Percentiles rank a stretch among this genome's conserved stretches.
Evolutionary conservation across 2,329 filamentous ascomycete genomes (phyloP).

Genomic region (Microdochium bolleyi): DNA sequence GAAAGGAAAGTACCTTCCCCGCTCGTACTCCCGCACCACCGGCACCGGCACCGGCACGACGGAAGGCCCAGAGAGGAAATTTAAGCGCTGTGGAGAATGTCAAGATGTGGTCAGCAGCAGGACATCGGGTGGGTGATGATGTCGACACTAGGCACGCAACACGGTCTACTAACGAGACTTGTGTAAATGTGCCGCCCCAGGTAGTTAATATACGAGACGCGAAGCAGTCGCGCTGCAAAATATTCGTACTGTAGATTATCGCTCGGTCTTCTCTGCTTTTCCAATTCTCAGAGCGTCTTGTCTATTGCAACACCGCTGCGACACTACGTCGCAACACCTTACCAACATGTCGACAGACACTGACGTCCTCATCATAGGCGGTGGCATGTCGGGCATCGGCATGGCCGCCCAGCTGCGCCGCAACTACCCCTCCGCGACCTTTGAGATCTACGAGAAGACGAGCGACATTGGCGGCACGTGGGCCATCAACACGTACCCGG

Average conservation of each 20-base stretch:
- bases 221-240: too few relatives aligned
- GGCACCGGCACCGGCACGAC: not conserved
- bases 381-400: constrained; percentile 36
- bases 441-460: constrained; percentile 26
- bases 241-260: too few relatives aligned
- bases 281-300: too few relatives aligned
- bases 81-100: not conserved
- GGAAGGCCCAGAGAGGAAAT: not conserved
- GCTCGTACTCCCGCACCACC: too few relatives aligned
- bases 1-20: too few relatives aligned
- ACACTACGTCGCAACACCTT: not conserved
- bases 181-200: not conserved
- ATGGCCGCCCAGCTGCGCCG: constrained; percentile 32
- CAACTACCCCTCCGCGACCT: constrained; percentile 25
- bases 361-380: constrained; percentile 41
- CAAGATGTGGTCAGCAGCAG: not conserved
- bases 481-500: constrained; percentile 27
- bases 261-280: too few relatives aligned
- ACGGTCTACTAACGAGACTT: not conserved
- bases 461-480: constrained; percentile 27
- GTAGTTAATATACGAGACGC: too few relatives aligned
- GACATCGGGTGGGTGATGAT: not conserved
- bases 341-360: constrained; percentile 25
- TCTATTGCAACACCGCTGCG: too few relatives aligned
- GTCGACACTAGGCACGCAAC: not conserved